Base-by-base conservation (phyloP, 2,329 filamentous ascomycete genomes). In the Penicillium sp. region DNA sequence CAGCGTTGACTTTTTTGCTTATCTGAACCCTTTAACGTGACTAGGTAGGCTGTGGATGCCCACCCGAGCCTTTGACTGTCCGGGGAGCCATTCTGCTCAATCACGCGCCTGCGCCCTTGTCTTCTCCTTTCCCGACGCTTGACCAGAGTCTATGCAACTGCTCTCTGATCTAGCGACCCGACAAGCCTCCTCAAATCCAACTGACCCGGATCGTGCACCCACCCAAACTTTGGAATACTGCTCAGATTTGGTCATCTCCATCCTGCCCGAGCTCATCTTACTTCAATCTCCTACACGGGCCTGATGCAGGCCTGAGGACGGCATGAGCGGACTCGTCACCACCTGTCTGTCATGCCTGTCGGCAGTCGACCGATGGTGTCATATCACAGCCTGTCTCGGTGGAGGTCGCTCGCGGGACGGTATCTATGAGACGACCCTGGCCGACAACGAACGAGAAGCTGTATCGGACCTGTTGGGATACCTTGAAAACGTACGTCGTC, bases 381-480 rank as follows among this genome's bases (percentile, higher is more conserved):
- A 70, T 63, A 66, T 72, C 52, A 68, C 68, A 43, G 68, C 67
- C 48, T 69, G 68, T 48, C 62, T 70, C 48, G 66, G 67, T 48
- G 66, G 62, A 86, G 86, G 84, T 65, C 86, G 84, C 73, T 81
- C 85, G 70, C 84, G 84, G 70, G 87, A 91, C 78, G 84, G 83
- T 58, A 79, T 89, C 56, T 90, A 91, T 69, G 88, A 93, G 69
- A 85, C 86, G 45, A 87, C 93, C 48, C 81, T 98, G 53, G 90
- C 90, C 62, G 93, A 98, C 67, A 95, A 87, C 73, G 93, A 98
- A 74, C 83, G 93, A 64, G 93, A 97, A 75, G 93, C 93, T 47
- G 93, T 98, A 47, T 90, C 93, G 57, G 93, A 98, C 68, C 78
- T 98, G 50, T 78, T 98, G 13, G 88, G 91, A 68, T 97, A 95